phyloP scores from a whole-genome alignment of 2,329 filamentous ascomycete species.

The Drechslera avenae region DNA sequence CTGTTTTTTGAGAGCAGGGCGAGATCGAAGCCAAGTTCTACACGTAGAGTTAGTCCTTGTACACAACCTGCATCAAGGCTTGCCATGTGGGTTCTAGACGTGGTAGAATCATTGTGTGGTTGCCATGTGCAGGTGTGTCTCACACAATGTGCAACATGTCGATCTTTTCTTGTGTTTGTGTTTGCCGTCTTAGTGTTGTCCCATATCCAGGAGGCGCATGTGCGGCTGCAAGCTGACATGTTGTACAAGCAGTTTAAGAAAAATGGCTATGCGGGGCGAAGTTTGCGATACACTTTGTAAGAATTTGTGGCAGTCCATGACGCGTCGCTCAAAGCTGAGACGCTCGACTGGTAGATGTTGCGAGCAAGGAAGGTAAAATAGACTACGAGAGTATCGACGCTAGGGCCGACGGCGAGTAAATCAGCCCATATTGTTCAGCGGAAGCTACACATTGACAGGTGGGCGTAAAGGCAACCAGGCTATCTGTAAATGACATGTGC shows the following conservation, averaged over 20 bases:
- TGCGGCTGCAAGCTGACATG: slow-evolving; percentile 2
- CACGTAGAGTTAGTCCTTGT: too few species aligned
- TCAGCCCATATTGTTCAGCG: slow-evolving; percentile 13
- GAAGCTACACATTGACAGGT: slow-evolving; percentile 2
- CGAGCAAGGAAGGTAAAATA: neutral
- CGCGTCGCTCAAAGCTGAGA: neutral
- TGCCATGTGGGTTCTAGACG: too few species aligned
- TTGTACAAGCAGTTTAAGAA: neutral
- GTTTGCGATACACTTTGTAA: neutral
- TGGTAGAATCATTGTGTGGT: too few species aligned
- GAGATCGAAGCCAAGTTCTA: too few species aligned
- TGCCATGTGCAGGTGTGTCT: too few species aligned
- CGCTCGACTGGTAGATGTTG: neutral
- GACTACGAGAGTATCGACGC: too few species aligned
- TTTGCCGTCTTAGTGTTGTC: neutral
- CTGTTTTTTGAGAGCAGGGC: too few species aligned
- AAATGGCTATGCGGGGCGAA: neutral
- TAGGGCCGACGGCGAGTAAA: too few species aligned
- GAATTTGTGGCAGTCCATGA: neutral
- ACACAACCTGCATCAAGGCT: too few species aligned
- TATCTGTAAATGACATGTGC: neutral
- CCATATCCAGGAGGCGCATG: neutral
- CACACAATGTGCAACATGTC: too few species aligned
- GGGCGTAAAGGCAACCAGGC: slow-evolving; percentile 9
- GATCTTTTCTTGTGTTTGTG: too few species aligned